phyloP scores from a whole-genome alignment of 768 basidiomycete species.

The Rubroboletus pulcherrimus region DNA sequence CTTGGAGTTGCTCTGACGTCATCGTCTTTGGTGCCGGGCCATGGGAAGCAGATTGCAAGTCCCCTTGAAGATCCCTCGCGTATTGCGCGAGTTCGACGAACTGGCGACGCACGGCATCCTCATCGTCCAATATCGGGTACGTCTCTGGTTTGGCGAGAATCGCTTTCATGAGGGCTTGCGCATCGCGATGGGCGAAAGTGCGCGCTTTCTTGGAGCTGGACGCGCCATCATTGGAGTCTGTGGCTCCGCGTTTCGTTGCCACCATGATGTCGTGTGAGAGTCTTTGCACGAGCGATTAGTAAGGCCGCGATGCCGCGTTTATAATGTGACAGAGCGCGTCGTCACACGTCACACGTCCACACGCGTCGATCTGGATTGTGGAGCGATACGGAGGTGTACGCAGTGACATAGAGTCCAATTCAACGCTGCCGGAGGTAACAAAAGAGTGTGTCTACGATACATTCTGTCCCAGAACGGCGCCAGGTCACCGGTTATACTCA shows the following conservation, averaged over 20 bases:
- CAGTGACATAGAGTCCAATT: not conserved
- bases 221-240: conserved; percentile 16
- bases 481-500: not conserved
- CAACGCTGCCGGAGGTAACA: not conserved
- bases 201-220: conserved; percentile 31
- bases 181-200: conserved; percentile 26
- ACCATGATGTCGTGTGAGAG: conserved; percentile 6
- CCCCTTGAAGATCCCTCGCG: conserved; percentile 30
- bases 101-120: conserved; percentile 27
- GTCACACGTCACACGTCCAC: conserved; percentile 21
- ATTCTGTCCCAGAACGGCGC: not conserved
- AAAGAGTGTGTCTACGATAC: not conserved
- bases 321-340: conserved; percentile 25
- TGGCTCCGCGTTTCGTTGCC: conserved; percentile 36
- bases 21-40: conserved; percentile 28
- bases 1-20: conserved; percentile 37
- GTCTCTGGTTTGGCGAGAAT: conserved; percentile 37
- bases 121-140: conserved; percentile 36
- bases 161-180: conserved; percentile 33
- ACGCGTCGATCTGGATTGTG: not conserved
- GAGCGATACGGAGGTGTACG: not conserved
- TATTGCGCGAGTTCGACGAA: conserved; percentile 34
- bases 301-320: not conserved
- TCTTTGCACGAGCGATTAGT: not conserved
- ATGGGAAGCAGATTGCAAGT: conserved; percentile 21